phyloP scores from a whole-genome alignment of 1,139 yeast species.

The Yamadazyma blattariae region DNA sequence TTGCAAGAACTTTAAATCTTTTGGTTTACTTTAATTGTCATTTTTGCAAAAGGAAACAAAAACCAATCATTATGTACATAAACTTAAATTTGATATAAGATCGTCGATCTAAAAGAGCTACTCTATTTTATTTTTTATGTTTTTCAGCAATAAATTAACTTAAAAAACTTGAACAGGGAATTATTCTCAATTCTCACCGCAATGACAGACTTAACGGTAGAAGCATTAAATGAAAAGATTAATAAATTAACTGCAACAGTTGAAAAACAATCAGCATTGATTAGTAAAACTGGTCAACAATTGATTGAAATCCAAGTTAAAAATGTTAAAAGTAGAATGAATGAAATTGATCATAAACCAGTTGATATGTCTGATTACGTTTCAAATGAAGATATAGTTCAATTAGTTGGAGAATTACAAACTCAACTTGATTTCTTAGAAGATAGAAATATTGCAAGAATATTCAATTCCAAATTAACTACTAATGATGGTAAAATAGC shows the following conservation, averaged over 20 bases:
- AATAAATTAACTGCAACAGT: conserved; percentile 31
- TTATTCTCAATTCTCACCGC: neutral
- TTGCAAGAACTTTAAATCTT: too few relatives aligned
- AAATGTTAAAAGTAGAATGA: conserved; percentile 40
- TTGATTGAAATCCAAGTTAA: conserved; percentile 64
- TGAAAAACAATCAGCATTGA: conserved; percentile 39
- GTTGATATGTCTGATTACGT: conserved; percentile 61
- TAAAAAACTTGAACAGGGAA: too few relatives aligned
- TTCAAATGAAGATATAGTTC: conserved; percentile 79
- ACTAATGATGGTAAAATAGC: conserved; percentile 16
- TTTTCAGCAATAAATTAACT: too few relatives aligned
- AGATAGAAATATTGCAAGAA: conserved; percentile 60
- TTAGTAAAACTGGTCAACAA: conserved; percentile 71
- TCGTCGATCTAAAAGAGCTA: too few relatives aligned
- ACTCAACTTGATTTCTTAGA: conserved; percentile 76
- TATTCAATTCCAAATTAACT: conserved; percentile 40
- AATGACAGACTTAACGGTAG: conserved; percentile 4
- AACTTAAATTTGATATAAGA: too few relatives aligned
- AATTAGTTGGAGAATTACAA: conserved; percentile 84
- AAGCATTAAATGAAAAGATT: conserved; percentile 12
- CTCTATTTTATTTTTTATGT: too few relatives aligned
- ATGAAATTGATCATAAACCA: conserved; percentile 20
- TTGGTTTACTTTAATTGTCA: too few relatives aligned
- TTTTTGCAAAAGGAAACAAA: too few relatives aligned
- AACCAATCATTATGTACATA: too few relatives aligned